Percentiles rank a stretch among this genome's conserved stretches.
These are phyloP conservation scores for Acer yangbiense DNA, from an alignment of 345 rosid species.

Conservation along the genomic window DNA sequence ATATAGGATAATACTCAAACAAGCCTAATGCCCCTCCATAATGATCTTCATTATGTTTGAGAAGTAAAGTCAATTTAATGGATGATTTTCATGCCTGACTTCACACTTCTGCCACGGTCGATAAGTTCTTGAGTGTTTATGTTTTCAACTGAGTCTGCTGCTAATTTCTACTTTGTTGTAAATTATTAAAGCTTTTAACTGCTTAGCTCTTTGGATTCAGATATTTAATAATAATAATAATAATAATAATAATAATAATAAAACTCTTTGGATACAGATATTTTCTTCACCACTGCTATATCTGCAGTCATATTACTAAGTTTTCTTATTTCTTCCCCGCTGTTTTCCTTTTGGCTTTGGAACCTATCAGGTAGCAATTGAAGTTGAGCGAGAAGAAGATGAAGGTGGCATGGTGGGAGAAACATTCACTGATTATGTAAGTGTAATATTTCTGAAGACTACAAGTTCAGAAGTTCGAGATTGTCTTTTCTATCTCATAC, in stretches of 20 bases:
- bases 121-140: not conserved
- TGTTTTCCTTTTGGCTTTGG: slow-evolving; percentile 18
- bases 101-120: not conserved
- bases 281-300: not conserved
- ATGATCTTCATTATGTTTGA: not conserved
- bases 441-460: slow-evolving; percentile 31
- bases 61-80: not conserved
- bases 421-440: slow-evolving; percentile 95
- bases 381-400: slow-evolving; percentile 98
- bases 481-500: slow-evolving; percentile 10
- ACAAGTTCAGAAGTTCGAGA: not conserved
- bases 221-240: not conserved
- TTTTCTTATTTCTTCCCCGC: slow-evolving; percentile 15
- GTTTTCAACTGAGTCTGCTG: not conserved
- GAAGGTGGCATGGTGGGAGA: slow-evolving; percentile 94
- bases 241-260: too few relatives aligned
- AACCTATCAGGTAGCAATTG: slow-evolving; percentile 82
- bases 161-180: not conserved
- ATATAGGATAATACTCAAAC: not conserved
- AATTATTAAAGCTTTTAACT: not conserved
- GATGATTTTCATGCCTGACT: slow-evolving; percentile 2
- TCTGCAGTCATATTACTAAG: not conserved
- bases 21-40: not conserved
- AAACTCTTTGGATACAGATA: not conserved
- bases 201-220: not conserved